Evolutionary conservation across 305 asterid species (phyloP).

Genomic region (Ilex paraguariensis): DNA sequence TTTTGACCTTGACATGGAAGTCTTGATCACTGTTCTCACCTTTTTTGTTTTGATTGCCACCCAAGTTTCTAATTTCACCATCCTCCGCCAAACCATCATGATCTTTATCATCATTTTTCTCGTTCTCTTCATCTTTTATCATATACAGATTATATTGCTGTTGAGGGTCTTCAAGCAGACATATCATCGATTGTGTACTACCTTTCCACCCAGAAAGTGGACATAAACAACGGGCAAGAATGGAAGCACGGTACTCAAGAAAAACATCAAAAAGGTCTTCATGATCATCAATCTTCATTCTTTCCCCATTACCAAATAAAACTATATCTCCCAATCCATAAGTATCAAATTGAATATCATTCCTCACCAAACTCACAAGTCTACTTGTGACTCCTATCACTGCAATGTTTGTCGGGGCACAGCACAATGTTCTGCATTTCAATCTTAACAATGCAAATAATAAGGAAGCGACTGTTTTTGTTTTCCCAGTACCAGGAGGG

Average conservation of each 20-base stretch:
- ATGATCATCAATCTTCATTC: constrained; percentile 62
- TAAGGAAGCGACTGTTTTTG: constrained; percentile 29
- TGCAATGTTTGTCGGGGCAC: constrained; percentile 44
- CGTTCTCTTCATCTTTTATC: not conserved
- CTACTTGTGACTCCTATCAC: constrained; percentile 28
- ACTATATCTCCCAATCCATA: constrained; percentile 30
- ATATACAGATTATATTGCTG: constrained; percentile 12
- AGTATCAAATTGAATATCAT: constrained; percentile 12
- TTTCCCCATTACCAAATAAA: constrained; percentile 54
- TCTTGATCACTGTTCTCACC: not conserved
- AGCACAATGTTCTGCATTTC: constrained; percentile 36
- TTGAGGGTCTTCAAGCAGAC: constrained; percentile 16
- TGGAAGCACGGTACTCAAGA: constrained; percentile 29
- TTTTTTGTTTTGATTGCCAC: not conserved
- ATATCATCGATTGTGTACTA: constrained; percentile 10
- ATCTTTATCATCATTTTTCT: constrained; percentile 1
- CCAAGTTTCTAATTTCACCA: not conserved
- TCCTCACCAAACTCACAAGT: constrained; percentile 23
- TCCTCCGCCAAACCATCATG: constrained; percentile 2
- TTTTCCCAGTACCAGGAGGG: constrained; percentile 51
- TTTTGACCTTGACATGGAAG: not conserved
- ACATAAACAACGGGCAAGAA: constrained; percentile 17
- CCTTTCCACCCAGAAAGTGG: constrained; percentile 30
- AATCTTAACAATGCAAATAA: constrained; percentile 18
- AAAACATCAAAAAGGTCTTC: constrained; percentile 46